Conservation (phyloP, 768 basidiomycete genomes). For the Auriscalpium vulgare region DNA sequence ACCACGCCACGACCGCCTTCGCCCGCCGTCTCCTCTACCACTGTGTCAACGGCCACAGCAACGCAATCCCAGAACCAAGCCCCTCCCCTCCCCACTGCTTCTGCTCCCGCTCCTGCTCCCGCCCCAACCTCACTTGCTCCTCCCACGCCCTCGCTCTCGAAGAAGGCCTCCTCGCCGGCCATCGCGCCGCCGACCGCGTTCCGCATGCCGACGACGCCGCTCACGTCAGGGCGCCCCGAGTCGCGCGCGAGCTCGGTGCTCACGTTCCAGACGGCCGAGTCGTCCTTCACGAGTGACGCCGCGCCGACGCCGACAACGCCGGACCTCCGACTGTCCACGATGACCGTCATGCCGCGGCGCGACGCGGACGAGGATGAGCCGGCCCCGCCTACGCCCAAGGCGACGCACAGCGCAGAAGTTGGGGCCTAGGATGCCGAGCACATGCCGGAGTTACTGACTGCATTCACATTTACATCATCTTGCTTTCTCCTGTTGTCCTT, state of each 20-base stretch:
- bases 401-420: neutral
- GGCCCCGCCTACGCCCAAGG: neutral
- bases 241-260: slow-evolving; percentile 12
- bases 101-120: neutral
- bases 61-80: neutral
- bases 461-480: no score
- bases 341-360: neutral
- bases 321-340: neutral
- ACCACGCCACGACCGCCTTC: neutral
- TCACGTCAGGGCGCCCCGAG: neutral
- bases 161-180: neutral
- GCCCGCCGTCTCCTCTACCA: neutral
- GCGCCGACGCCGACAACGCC: neutral
- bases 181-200: slow-evolving; percentile 8
- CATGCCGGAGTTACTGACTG: no score
- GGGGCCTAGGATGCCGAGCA: no score
- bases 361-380: neutral
- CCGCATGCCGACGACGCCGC: slow-evolving; percentile 7
- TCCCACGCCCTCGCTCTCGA: neutral
- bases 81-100: neutral
- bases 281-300: neutral
- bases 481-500: no score
- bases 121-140: neutral
- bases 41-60: neutral
- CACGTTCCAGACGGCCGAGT: neutral